Evolutionary conservation across 23 red algal genomes (phyloP).

Genomic region (Gracilaria domingensis): DNA sequence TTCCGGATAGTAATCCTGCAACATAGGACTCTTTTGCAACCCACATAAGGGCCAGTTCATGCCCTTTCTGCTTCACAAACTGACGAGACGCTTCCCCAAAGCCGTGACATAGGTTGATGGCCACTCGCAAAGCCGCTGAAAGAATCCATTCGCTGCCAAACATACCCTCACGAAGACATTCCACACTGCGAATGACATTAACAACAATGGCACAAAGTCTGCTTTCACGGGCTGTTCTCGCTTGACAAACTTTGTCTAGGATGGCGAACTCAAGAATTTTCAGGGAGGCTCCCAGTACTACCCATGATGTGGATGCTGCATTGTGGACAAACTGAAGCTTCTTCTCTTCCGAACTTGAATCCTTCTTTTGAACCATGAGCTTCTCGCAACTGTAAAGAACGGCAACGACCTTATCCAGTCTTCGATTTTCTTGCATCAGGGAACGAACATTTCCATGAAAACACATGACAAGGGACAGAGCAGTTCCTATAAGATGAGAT

Average conservation of each 20-base stretch:
- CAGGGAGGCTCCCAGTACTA: conserved; percentile 31
- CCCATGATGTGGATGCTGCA: conserved; percentile 15
- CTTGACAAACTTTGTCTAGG: conserved; percentile 42
- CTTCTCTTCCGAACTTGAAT: conserved; percentile 4
- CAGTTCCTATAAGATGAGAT: conserved; percentile 43
- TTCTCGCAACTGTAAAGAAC: conserved; percentile 62
- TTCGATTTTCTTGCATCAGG: conserved; percentile 65
- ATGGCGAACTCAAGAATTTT: conserved; percentile 62
- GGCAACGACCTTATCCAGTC: conserved; percentile 53
- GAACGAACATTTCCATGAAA: conserved; percentile 16
- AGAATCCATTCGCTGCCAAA: conserved; percentile 49
- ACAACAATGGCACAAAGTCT: conserved; percentile 40
- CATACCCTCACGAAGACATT: conserved; percentile 26
- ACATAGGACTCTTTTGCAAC: conserved; percentile 33
- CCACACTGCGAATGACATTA: conserved; percentile 41
- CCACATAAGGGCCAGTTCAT: conserved; percentile 43
- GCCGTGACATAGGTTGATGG: conserved; percentile 47
- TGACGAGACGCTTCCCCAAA: conserved; percentile 21
- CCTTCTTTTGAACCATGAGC: conserved; percentile 8
- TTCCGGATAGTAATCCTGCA: conserved; percentile 34
- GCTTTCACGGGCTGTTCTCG: conserved; percentile 32
- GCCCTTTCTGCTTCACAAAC: conserved; percentile 44
- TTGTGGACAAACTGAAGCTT: neutral
- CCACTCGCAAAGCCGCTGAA: conserved; percentile 27
- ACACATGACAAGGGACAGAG: conserved; percentile 24